Evolutionary conservation across 495 filamentous ascomycete genomes (phyloP).

Genomic region (Chaetomidium leptoderma): DNA sequence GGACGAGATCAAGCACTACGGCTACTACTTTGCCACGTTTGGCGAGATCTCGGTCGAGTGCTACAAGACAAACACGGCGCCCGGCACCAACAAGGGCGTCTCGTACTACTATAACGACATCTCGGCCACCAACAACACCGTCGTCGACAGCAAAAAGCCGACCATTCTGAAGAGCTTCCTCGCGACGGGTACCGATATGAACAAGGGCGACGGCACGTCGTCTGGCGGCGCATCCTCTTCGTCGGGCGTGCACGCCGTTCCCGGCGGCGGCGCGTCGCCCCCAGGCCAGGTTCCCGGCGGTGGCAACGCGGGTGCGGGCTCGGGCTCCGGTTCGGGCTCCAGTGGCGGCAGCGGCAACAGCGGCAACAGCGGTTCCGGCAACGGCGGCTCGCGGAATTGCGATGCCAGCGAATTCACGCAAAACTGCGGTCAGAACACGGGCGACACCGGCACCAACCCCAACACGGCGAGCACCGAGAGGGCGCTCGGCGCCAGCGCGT

Average conservation of each 20-base stretch:
- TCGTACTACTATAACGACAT: constrained; percentile 72
- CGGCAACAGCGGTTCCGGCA: constrained; percentile 18
- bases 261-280: constrained; percentile 33
- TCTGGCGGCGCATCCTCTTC: constrained; percentile 29
- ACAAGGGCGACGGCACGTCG: constrained; percentile 38
- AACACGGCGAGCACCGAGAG: constrained; percentile 38
- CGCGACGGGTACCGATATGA: constrained; percentile 72
- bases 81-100: constrained; percentile 56
- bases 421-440: constrained; percentile 24
- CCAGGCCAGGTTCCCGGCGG: constrained; percentile 18
- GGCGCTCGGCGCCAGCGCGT: constrained; percentile 42
- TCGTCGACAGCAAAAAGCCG: constrained; percentile 66
- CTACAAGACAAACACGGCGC: constrained; percentile 63
- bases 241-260: constrained; percentile 28
- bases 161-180: constrained; percentile 77
- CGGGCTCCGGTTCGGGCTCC: constrained; percentile 12
- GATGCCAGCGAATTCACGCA: constrained; percentile 33
- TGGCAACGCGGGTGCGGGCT: constrained; percentile 13
- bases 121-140: constrained; percentile 65
- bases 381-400: constrained; percentile 18
- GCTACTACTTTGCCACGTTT: constrained; percentile 86
- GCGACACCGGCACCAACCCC: constrained; percentile 16
- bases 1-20: constrained; percentile 70
- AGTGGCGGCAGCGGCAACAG: not conserved
- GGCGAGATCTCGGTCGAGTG: constrained; percentile 75